Percentiles rank a stretch among this genome's conserved stretches.
Conservation (phyloP, 2,329 filamentous ascomycete species). For the Trichophyton simii region DNA sequence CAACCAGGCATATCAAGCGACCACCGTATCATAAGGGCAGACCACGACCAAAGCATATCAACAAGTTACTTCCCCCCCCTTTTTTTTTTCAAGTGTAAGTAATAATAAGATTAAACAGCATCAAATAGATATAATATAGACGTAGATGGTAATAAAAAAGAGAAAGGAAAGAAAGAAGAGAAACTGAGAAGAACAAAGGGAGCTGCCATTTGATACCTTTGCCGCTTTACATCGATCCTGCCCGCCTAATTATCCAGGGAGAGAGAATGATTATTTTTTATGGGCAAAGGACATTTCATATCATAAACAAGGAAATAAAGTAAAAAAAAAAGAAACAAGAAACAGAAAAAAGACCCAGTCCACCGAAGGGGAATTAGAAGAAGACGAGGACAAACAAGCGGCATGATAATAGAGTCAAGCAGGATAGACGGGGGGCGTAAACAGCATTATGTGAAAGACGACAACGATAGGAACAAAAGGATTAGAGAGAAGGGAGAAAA, state of each 20-base stretch:
- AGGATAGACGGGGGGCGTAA: background rate
- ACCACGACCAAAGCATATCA: too few relatives aligned
- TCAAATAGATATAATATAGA: background rate
- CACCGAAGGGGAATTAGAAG: background rate
- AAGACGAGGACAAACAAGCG: background rate
- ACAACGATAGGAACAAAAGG: background rate
- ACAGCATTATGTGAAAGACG: background rate
- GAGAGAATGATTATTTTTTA: background rate
- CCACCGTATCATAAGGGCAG: too few relatives aligned
- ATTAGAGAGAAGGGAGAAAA: too few relatives aligned
- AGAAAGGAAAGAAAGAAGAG: background rate
- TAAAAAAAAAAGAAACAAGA: background rate
- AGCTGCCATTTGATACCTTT: background rate
- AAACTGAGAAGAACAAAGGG: background rate
- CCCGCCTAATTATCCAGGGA: background rate
- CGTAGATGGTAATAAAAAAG: too few relatives aligned
- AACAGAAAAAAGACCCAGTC: background rate
- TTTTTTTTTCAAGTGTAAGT: too few relatives aligned
- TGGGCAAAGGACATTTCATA: background rate
- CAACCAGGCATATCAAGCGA: too few relatives aligned
- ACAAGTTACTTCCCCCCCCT: too few relatives aligned
- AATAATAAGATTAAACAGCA: too few relatives aligned
- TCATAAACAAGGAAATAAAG: conserved; percentile 1
- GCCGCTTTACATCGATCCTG: background rate
- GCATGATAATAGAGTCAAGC: background rate